Base-by-base conservation (phyloP, 257 asterid species). In the Nicotiana benthamiana region DNA sequence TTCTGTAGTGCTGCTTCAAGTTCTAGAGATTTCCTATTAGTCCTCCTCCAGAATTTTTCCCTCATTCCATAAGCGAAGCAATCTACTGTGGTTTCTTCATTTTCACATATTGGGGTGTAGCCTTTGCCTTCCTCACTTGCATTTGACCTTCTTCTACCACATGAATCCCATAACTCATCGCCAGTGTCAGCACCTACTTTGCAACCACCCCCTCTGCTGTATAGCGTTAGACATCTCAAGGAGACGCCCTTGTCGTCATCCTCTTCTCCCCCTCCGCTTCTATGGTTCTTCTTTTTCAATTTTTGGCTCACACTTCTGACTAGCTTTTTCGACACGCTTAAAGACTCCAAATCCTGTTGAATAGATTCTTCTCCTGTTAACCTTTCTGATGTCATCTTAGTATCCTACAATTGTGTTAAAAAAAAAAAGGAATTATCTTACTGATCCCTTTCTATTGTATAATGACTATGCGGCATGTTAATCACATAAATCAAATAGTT, bases 141-240 rank as follows among this genome's bases (percentile, higher is more conserved):
- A 86, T 87, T 92, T 5, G 93, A 94, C 43, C 92, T 83, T 77
- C 97, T 91, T 82, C 97, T 84, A 77, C 85, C 86, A 20, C 90
- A 72, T 2, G 85, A 87, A 70, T 90, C 93, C 74, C 88, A 93
- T 26, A 79, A 68, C 53, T 92, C 97, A 77, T 92, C 98, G 12
- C 94, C 88, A 27, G 88, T 90, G 76, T 96, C 97, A 52, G 97
- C 98, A 68, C 94, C 92, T 40, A 96, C 98, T 90, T 89, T 94
- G 91, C 99, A 96, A 70, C 98, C 99, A 54, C 98, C 97, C 70
- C 94, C 97, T 81, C 97, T 87, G 26, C 93, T 87, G 27, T 91
- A 92, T 30, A 94, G 83, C 26, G 92, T 72, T 63, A 96, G 98
- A 70, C 99, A 96, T 83, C 94, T 86, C 84, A 91, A 80, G 27